Conservation (phyloP, 2,329 filamentous ascomycete genomes). For the Paecilomyces dactylethromorphus region DNA sequence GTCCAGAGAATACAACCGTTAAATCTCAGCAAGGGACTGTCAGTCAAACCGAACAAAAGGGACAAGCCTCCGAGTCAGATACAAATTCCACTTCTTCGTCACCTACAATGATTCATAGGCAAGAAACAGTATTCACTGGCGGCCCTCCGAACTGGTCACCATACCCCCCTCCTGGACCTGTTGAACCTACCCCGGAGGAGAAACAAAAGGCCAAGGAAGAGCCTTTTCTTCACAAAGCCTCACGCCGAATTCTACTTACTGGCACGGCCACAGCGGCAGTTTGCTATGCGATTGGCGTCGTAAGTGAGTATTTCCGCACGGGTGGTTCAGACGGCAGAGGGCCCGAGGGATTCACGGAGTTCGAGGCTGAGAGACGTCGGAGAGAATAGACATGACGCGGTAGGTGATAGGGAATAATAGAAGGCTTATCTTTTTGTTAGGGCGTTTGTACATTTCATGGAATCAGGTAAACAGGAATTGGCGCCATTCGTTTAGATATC, state of each 20-base stretch:
- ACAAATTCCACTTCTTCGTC: background rate
- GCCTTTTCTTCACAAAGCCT: slow-evolving; percentile 11
- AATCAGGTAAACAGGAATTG: background rate
- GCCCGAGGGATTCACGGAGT: slow-evolving; percentile 31
- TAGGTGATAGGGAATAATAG: background rate
- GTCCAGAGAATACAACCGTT: background rate
- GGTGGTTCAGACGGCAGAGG: slow-evolving; percentile 32
- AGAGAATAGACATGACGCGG: slow-evolving; percentile 5
- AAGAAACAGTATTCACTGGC: slow-evolving; percentile 13
- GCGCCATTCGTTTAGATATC: background rate
- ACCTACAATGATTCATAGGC: slow-evolving; percentile 15
- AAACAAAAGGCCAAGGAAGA: slow-evolving; percentile 1
- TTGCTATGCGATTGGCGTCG: slow-evolving; percentile 36
- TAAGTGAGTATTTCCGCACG: slow-evolving; percentile 35
- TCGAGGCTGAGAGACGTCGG: slow-evolving; percentile 29
- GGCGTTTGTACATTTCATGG: background rate
- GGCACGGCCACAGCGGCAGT: slow-evolving; percentile 28
- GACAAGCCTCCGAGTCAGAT: background rate
- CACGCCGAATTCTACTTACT: slow-evolving; percentile 28
- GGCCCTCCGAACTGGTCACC: slow-evolving; percentile 20
- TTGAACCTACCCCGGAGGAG: background rate
- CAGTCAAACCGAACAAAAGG: background rate
- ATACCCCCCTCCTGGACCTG: slow-evolving; percentile 8
- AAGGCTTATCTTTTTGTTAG: background rate
- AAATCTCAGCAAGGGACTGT: background rate